Conservation (phyloP, 2,329 filamentous ascomycete species). For the Cordyceps cicadae region DNA sequence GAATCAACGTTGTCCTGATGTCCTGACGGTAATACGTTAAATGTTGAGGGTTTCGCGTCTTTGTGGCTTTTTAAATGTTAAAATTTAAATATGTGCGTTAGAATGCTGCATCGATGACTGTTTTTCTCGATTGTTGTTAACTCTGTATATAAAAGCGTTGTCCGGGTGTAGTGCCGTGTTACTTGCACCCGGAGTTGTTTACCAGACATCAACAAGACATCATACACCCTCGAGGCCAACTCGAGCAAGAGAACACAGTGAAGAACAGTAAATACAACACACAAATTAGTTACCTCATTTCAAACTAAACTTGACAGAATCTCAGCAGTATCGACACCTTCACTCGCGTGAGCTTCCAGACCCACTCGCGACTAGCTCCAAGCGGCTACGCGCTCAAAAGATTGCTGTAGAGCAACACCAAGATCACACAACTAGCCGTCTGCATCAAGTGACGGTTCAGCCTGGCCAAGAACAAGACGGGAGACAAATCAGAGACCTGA, state of each 20-base stretch:
- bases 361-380: constrained; percentile 3
- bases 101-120: too few species aligned
- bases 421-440: not conserved
- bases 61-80: too few species aligned
- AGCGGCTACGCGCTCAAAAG: not conserved
- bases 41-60: not conserved
- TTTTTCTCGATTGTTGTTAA: not conserved
- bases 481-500: not conserved
- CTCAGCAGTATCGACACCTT: not conserved
- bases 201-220: not conserved
- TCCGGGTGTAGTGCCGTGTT: not conserved
- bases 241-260: not conserved
- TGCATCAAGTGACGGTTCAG: not conserved
- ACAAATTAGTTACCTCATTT: too few species aligned
- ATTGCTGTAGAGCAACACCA: constrained; percentile 4
- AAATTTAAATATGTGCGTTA: too few species aligned
- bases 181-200: too few species aligned
- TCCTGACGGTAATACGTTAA: not conserved
- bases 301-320: too few species aligned
- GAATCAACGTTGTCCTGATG: not conserved
- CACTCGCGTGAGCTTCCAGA: not conserved
- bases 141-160: not conserved
- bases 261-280: too few species aligned
- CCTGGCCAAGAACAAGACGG: not conserved
- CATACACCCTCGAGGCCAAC: not conserved